Conservation (phyloP, 78 protist species). For the Monocercomonoides exilis region DNA sequence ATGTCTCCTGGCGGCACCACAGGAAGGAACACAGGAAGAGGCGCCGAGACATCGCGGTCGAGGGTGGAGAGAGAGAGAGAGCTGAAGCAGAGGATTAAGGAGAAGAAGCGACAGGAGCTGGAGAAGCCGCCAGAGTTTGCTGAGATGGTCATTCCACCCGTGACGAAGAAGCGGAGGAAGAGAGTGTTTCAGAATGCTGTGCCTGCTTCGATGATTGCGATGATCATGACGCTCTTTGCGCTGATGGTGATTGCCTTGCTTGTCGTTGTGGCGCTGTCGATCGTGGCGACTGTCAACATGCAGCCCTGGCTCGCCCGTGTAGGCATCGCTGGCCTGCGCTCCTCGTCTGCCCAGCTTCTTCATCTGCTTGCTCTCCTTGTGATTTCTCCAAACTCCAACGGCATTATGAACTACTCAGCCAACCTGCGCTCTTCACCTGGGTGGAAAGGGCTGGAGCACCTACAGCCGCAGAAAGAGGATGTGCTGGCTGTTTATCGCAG, state of each 20-base stretch:
- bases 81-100: too few species aligned
- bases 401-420: background rate
- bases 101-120: too few species aligned
- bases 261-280: background rate
- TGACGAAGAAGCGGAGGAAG: background rate
- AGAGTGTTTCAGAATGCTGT: background rate
- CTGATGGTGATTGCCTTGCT: background rate
- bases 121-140: too few species aligned
- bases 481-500: background rate
- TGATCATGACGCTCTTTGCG: background rate
- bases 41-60: too few species aligned
- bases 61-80: too few species aligned
- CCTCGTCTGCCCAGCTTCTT: background rate
- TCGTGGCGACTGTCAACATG: background rate
- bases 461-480: background rate
- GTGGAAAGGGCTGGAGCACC: background rate
- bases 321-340: background rate
- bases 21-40: too few species aligned
- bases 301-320: background rate
- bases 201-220: background rate
- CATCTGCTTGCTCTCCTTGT: background rate
- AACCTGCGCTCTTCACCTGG: background rate
- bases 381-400: background rate
- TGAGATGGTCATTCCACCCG: background rate
- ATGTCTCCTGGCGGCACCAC: too few species aligned